Evolutionary conservation across 371 early-diverging fungal genomes (phyloP).

Genomic region (Mucor sp.): DNA sequence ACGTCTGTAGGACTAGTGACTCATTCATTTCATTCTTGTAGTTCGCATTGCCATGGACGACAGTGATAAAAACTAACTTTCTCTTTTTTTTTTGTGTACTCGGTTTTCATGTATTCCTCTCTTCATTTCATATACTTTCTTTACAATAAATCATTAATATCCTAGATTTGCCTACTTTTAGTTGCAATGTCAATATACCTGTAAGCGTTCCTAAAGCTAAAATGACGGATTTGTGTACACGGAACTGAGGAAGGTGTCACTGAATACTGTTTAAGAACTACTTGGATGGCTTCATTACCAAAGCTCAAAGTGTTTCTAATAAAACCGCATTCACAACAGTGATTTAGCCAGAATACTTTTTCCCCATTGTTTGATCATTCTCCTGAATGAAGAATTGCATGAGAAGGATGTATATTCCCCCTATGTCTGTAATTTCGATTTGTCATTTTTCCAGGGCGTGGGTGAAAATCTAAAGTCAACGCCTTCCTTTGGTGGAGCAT

Average conservation of each 20-base stretch:
- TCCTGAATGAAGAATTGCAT: neutral
- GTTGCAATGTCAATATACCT: neutral
- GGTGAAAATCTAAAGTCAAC: neutral
- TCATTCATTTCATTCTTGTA: neutral
- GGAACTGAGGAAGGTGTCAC: neutral
- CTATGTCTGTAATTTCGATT: neutral
- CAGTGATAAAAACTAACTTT: neutral
- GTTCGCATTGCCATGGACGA: constrained; percentile 7
- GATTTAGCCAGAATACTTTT: neutral
- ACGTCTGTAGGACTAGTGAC: neutral
- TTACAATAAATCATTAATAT: neutral
- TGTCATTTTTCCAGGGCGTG: neutral
- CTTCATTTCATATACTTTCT: neutral
- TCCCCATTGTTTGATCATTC: neutral
- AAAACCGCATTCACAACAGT: neutral
- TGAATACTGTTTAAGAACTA: neutral
- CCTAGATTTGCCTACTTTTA: neutral
- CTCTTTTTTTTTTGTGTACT: neutral
- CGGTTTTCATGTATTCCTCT: neutral
- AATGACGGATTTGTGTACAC: no score
- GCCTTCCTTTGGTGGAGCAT: neutral
- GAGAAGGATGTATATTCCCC: neutral
- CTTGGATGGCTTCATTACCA: neutral
- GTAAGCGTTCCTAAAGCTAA: no score
- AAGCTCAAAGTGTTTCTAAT: neutral